Evolutionary conservation across 345 rosid genomes (phyloP).

Genomic region (Orychophragmus violaceus): DNA sequence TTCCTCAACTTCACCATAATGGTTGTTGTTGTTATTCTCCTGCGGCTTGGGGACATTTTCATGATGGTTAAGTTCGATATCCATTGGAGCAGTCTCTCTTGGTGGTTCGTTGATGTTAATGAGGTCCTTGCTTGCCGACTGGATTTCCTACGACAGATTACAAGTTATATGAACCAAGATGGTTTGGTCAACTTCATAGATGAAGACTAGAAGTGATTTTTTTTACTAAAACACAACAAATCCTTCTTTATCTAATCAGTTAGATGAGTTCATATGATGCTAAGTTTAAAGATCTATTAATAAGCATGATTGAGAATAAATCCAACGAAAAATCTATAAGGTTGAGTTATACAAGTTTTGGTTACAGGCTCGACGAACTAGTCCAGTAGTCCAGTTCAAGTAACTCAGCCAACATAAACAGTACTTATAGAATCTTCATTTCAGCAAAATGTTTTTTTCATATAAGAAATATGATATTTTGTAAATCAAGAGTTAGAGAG

Average conservation of each 20-base stretch:
- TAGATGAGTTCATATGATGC: neutral
- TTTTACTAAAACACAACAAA: neutral
- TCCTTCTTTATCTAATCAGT: neutral
- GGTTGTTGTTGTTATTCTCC: constrained; percentile 6
- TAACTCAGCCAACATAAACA: constrained; percentile 7
- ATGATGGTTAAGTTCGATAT: constrained; percentile 19
- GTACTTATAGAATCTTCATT: constrained; percentile 1
- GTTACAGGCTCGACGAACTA: neutral
- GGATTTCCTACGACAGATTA: constrained; percentile 36
- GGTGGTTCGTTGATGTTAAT: constrained; percentile 35
- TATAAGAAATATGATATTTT: neutral
- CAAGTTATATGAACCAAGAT: neutral
- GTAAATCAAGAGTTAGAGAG: constrained; percentile 14
- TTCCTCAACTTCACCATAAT: neutral
- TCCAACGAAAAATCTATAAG: neutral
- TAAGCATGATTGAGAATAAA: neutral
- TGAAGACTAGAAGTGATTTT: neutral
- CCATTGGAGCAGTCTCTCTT: constrained; percentile 18
- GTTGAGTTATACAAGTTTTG: neutral
- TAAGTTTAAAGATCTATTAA: neutral
- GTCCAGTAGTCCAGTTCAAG: neutral
- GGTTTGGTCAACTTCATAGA: neutral
- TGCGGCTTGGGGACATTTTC: neutral
- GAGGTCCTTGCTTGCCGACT: constrained; percentile 21
- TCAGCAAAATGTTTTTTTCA: neutral